phyloP scores from a whole-genome alignment of 805 yeast species.

The Ogataea haglerorum region DNA sequence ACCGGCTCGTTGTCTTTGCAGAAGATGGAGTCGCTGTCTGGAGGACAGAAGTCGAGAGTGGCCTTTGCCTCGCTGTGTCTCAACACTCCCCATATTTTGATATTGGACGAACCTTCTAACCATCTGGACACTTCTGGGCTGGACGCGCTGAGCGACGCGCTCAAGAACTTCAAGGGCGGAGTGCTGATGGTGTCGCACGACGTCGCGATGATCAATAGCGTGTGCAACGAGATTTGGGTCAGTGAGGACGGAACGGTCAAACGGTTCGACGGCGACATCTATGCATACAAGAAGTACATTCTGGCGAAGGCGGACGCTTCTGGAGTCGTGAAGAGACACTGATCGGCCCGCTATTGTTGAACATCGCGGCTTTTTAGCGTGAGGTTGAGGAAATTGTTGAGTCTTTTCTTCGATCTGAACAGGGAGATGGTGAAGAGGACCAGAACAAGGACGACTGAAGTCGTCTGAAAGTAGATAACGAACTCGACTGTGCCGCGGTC shows the following conservation, averaged over 20 bases:
- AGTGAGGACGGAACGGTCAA: constrained; percentile 81
- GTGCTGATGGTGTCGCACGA: constrained; percentile 97
- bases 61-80: constrained; percentile 96
- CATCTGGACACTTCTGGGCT: constrained; percentile 98
- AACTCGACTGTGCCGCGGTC: constrained; percentile 14
- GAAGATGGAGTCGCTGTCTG: constrained; percentile 84
- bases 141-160: constrained; percentile 90
- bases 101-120: constrained; percentile 96
- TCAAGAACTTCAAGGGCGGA: constrained; percentile 89
- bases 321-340: constrained; percentile 92
- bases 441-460: constrained; percentile 6
- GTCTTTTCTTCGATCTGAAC: constrained; percentile 11
- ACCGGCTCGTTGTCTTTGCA: constrained; percentile 92
- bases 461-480: constrained; percentile 11
- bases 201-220: constrained; percentile 82
- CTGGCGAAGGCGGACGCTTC: constrained; percentile 70
- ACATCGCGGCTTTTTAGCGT: constrained; percentile 1
- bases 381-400: constrained; percentile 9
- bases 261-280: constrained; percentile 77
- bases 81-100: constrained; percentile 83
- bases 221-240: constrained; percentile 94
- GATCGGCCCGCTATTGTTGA: background rate
- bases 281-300: constrained; percentile 87
- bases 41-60: constrained; percentile 98
- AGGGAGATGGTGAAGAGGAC: constrained; percentile 11